Evolutionary conservation across 2,329 filamentous ascomycete genomes (phyloP), one percentile per base, ranked within the genome.

Genomic region (Fonsecaea erecta): DNA sequence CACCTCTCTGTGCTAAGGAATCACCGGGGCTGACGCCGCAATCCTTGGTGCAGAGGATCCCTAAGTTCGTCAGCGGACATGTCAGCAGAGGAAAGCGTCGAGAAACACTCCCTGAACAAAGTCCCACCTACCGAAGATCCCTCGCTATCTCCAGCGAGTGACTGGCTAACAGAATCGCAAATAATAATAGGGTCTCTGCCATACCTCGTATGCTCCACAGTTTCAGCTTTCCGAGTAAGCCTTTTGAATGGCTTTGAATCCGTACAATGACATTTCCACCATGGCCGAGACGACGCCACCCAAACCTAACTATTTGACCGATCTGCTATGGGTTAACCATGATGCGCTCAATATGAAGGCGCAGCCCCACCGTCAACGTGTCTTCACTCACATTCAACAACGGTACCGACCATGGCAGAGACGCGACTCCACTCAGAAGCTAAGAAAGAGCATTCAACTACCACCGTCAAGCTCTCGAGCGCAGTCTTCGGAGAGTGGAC

Each of bases 341-440:
- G 56, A 60, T 60, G 56, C 56, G 3, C 40, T 24, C 43, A 60
- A 60, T 26, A 60, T 60, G 56, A 43, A 60, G 28, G 30, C 56
- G 21, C 56, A 60, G 34, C 56, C 56, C 48, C 56, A 60, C 43
- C 56, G 56, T n/a, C 56, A 51, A 26, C 37, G 56, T 6, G 56
- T 59, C 18, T 59, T 59, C 40, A 59, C 40, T n/a, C 56, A 59
- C 40, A 59, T 59, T 9, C 56, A 59, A 51, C 56, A 59, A 51
- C 37, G 40, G 18, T 59, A 59, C 32, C 56, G 56, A 30, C 56
- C 56, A 16, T 59, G 56, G 56, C 56, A 48, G 28, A 48, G 40
- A 37, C 37, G 40, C 26, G 56, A 59, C 30, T 58, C 37, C 7
- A 40, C 55, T 3, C 40, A n/a, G 40, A 58, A 34, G n/a, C 28